Conservation (phyloP, 331 rosid species). For the Quercus tomentella region DNA sequence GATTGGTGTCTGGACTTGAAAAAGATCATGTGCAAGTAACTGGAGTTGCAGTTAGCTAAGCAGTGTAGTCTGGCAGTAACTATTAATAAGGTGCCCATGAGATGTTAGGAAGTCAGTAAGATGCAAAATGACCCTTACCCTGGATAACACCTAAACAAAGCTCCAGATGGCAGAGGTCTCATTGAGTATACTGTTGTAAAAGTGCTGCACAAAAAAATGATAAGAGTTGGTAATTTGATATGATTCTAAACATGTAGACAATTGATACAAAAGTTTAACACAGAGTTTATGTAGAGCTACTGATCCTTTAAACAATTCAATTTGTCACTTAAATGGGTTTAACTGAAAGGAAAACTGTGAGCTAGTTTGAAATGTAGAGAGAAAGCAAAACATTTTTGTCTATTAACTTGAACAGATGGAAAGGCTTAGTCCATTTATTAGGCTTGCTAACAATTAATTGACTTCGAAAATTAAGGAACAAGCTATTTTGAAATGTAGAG, state of each 20-base stretch:
- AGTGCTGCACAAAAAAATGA: slow-evolving; percentile 52
- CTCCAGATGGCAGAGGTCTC: slow-evolving; percentile 92
- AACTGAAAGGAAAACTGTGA: not conserved
- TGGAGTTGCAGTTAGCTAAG: not conserved
- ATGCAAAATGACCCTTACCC: slow-evolving; percentile 50
- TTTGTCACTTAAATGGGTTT: not conserved
- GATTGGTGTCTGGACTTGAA: no score
- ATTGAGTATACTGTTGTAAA: slow-evolving; percentile 77
- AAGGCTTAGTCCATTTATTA: no score
- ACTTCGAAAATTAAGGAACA: no score
- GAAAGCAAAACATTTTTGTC: not conserved
- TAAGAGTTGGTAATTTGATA: slow-evolving; percentile 16
- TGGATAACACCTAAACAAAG: slow-evolving; percentile 88
- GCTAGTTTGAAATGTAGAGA: not conserved
- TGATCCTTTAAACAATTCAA: not conserved
- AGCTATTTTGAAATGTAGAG: no score
- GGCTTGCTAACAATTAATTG: no score
- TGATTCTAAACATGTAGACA: slow-evolving; percentile 11
- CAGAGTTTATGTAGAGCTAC: not conserved
- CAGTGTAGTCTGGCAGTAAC: not conserved
- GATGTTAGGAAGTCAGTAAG: not conserved
- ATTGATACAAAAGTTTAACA: not conserved
- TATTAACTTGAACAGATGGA: no score
- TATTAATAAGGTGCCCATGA: not conserved
- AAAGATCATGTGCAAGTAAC: not conserved